A percentile compares a stretch with the other conserved stretches of the same genome.
phyloP scores from a whole-genome alignment of 768 basidiomycete species.

The Boletus sp. region DNA sequence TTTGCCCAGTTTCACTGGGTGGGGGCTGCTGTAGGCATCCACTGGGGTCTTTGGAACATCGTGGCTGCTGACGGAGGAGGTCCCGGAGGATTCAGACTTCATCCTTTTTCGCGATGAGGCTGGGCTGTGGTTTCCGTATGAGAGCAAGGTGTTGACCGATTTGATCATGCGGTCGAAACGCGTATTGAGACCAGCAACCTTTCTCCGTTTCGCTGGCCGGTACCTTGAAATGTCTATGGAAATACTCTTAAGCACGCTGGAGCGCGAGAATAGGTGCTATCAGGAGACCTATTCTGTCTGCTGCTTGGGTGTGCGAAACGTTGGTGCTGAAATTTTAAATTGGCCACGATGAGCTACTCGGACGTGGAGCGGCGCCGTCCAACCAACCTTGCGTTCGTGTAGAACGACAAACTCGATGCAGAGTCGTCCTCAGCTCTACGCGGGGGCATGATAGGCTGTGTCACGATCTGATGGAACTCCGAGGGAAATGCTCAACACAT shows the following conservation, averaged over 20 bases:
- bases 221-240: constrained; percentile 7
- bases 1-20: constrained; percentile 36
- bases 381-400: constrained; percentile 12
- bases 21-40: constrained; percentile 37
- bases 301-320: background rate
- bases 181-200: constrained; percentile 49
- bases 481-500: background rate
- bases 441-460: constrained; percentile 2
- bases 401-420: constrained; percentile 12
- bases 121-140: constrained; percentile 20
- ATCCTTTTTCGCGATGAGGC: constrained; percentile 30
- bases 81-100: constrained; percentile 37
- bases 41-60: constrained; percentile 42
- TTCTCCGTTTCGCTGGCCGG: constrained; percentile 45
- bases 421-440: constrained; percentile 7
- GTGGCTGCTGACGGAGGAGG: constrained; percentile 44
- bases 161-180: constrained; percentile 69
- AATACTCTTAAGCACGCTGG: background rate
- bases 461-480: no score
- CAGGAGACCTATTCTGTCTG: constrained; percentile 16
- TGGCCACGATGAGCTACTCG: background rate
- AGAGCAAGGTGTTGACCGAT: constrained; percentile 46
- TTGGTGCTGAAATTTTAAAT: background rate
- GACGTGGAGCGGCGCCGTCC: background rate
- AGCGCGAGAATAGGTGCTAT: background rate